Evolutionary conservation across 306 rosid genomes (phyloP), one percentile per base, ranked within the genome.

Genomic region (Pyrus bretschneideri): DNA sequence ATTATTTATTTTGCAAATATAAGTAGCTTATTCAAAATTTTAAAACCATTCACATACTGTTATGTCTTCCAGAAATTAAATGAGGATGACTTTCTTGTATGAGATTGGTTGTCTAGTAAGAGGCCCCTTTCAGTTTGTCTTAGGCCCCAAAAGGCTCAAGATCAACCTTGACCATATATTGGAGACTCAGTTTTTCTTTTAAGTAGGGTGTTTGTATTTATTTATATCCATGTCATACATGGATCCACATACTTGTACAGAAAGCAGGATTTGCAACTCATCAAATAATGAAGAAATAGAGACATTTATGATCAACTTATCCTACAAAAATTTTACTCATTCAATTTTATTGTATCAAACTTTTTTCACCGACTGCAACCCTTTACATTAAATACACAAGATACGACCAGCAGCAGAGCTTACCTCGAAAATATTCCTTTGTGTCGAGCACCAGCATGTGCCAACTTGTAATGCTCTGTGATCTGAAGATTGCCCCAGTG

Each of bases 381-480:
- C 5, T 21, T 51, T 18, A 22, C 11, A 42, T 67, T 62, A 44
- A 44, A 57, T 69, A 67, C 35, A 71, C 64, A 67, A 76, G 62
- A 79, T 38, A 51, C 64, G 42, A 67, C 14, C 21, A 29, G 76
- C 72, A 80, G n/a, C 17, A 74, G n/a, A 84, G 64, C 78, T 71
- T 81, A 92, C 99, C 99, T 92, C 4, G 97, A 90, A 83, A 95
- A 95, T 23, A 89, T 93, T 76, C 98, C 97, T 83, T 90, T 95
- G 80, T 95, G 99, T 33, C 86, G 87, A 78, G 99, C 99, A 70
- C 99, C 99, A 9, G 91, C 91, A 81, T 92, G 96, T 69, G 69
- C 87, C 84, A 95, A 73, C 70, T 63, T 88, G 79, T 95, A 95
- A 78, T 84, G 88, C 90, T 95, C 97, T 4, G 93, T 95, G 85